Conservation (phyloP, 257 asterid genomes). For the Ballota nigra region DNA sequence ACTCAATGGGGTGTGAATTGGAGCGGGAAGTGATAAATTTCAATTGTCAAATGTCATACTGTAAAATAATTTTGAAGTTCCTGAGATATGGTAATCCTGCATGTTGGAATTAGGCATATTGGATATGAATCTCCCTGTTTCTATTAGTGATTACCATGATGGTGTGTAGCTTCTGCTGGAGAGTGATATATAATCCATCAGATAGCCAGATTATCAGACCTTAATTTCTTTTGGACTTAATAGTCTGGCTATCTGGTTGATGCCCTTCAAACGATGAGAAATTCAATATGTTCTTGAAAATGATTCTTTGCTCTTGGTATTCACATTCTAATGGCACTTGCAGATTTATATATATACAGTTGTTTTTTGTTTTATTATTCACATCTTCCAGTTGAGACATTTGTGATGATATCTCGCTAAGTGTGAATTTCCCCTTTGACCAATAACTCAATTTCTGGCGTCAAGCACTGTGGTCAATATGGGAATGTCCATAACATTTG, state of each 20-base stretch:
- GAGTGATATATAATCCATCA: too few species aligned
- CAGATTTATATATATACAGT: too few species aligned
- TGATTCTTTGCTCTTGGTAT: not conserved
- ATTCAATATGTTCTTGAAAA: not conserved
- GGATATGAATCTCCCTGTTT: too few species aligned
- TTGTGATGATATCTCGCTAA: not conserved
- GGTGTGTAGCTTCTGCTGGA: too few species aligned
- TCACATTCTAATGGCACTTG: not conserved
- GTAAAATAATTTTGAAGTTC: not conserved
- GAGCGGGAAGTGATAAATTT: not conserved
- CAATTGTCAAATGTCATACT: not conserved
- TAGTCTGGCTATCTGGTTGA: not conserved
- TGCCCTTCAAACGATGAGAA: not conserved
- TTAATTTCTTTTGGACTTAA: not conserved
- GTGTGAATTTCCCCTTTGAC: not conserved
- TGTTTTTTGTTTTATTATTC: not conserved
- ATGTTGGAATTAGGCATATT: too few species aligned
- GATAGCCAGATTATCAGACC: not conserved
- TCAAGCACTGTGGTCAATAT: constrained; percentile 12
- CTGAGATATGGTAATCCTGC: not conserved
- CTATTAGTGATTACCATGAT: too few species aligned
- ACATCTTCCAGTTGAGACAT: not conserved
- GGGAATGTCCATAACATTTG: constrained; percentile 9
- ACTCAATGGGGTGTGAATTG: not conserved
- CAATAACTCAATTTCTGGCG: not conserved